Conservation (phyloP, 1,139 yeast species). For the Diutina pseudorugosa region DNA sequence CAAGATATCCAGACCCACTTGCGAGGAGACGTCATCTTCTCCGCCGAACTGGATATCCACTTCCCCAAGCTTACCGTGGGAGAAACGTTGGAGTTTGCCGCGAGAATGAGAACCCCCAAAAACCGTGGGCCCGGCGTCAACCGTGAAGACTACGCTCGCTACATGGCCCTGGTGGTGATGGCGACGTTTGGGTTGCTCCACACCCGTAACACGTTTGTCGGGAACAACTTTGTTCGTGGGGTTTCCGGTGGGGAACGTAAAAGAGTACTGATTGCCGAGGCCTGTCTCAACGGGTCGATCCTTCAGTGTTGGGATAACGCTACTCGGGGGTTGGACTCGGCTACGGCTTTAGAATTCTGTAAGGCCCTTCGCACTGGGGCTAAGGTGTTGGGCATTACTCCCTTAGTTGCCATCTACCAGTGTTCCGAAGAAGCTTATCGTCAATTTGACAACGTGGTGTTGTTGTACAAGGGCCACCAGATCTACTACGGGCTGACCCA, state of each 20-base stretch:
- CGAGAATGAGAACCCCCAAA: conserved; percentile 5
- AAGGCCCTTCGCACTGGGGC: conserved; percentile 18
- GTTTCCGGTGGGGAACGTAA: conserved; percentile 36
- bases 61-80: conserved; percentile 6
- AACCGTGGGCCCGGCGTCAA: conserved; percentile 4
- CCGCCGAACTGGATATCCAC: conserved; percentile 5
- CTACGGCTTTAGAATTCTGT: conserved; percentile 32
- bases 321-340: conserved; percentile 50
- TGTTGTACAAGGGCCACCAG: conserved; percentile 18
- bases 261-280: conserved; percentile 34
- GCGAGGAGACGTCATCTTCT: conserved; percentile 5
- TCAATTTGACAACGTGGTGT: conserved; percentile 15
- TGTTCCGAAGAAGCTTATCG: conserved; percentile 20
- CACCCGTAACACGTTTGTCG: conserved; percentile 19
- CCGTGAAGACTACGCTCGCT: conserved; percentile 3
- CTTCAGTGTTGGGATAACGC: conserved; percentile 53
- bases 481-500: conserved; percentile 14
- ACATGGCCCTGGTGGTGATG: conserved; percentile 6
- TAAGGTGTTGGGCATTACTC: conserved; percentile 14
- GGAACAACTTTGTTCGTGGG: conserved; percentile 26
- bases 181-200: conserved; percentile 7
- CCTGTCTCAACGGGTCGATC: conserved; percentile 23
- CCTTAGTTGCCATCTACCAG: conserved; percentile 18
- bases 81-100: conserved; percentile 5
- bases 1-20: conserved; percentile 4